phyloP scores from a whole-genome alignment of 805 yeast species.

The Metschnikowia gelsemii region DNA sequence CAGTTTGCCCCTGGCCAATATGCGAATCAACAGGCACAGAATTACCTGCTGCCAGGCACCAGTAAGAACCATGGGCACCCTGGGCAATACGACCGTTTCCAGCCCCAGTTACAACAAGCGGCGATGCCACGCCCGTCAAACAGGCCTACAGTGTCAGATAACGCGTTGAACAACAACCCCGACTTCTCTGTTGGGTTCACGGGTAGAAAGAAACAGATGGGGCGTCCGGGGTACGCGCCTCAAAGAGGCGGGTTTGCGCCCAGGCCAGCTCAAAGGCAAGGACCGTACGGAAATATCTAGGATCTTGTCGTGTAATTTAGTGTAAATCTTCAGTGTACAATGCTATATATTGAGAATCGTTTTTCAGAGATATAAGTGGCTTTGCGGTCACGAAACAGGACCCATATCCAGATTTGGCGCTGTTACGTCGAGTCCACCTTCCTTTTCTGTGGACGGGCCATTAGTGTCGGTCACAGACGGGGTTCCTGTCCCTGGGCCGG shows the following conservation, averaged over 20 bases:
- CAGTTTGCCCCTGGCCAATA: background rate
- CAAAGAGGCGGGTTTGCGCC: constrained; percentile 4
- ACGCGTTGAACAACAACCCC: constrained; percentile 39
- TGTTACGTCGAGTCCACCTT: background rate
- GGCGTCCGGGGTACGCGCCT: constrained; percentile 4
- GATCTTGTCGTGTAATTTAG: background rate
- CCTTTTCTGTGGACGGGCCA: no score
- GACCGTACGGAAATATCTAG: constrained; percentile 9
- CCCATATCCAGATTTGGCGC: no score
- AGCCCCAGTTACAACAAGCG: constrained; percentile 10
- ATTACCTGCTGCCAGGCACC: constrained; percentile 1
- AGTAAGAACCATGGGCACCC: constrained; percentile 6
- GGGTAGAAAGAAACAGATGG: constrained; percentile 21
- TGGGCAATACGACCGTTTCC: constrained; percentile 6
- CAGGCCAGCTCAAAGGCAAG: constrained; percentile 6
- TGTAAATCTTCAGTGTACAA: background rate
- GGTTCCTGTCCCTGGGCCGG: background rate
- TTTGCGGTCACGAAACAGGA: no score
- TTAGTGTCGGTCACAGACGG: no score
- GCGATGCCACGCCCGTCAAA: constrained; percentile 20
- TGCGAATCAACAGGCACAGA: constrained; percentile 1
- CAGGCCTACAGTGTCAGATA: constrained; percentile 38
- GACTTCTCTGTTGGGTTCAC: constrained; percentile 35
- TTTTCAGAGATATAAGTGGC: background rate
- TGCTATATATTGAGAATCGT: background rate